Conservation (phyloP, 768 basidiomycete genomes). For the Suillus weaverae region DNA sequence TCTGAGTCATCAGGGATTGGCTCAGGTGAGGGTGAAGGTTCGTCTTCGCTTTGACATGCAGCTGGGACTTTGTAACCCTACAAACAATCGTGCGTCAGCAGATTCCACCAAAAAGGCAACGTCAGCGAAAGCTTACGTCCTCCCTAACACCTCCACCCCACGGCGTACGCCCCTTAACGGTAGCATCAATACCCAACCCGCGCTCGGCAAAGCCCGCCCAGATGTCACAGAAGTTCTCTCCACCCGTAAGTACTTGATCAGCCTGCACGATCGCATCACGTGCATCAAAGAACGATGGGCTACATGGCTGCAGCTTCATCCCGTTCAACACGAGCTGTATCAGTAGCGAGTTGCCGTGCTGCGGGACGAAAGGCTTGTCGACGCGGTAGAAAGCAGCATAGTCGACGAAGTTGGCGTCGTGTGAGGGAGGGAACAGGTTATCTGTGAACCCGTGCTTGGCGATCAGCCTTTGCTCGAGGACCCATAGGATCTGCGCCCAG, state of each 20-base stretch:
- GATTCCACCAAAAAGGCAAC: neutral
- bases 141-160: conserved; percentile 91
- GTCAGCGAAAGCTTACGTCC: conserved; percentile 43
- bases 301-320: conserved; percentile 95
- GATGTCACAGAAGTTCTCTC: conserved; percentile 87
- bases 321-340: conserved; percentile 84
- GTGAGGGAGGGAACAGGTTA: conserved; percentile 78
- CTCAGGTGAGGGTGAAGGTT: conserved; percentile 28
- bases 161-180: conserved; percentile 72
- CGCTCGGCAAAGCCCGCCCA: conserved; percentile 84
- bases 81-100: conserved; percentile 2
- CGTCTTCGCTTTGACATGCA: conserved; percentile 34
- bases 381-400: conserved; percentile 67
- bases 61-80: conserved; percentile 45
- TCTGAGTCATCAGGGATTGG: conserved; percentile 36
- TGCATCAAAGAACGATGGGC: conserved; percentile 87
- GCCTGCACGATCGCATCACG: conserved; percentile 90
- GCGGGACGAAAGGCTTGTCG: conserved; percentile 67
- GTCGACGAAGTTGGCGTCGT: conserved; percentile 57
- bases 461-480: conserved; percentile 72
- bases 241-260: conserved; percentile 85
- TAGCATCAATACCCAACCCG: conserved; percentile 80
- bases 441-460: conserved; percentile 79
- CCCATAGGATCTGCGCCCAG: conserved; percentile 91
- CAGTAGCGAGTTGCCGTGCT: conserved; percentile 86